Evolutionary conservation across 768 basidiomycete species (phyloP).

Genomic region (Leccinum pellstonianum): DNA sequence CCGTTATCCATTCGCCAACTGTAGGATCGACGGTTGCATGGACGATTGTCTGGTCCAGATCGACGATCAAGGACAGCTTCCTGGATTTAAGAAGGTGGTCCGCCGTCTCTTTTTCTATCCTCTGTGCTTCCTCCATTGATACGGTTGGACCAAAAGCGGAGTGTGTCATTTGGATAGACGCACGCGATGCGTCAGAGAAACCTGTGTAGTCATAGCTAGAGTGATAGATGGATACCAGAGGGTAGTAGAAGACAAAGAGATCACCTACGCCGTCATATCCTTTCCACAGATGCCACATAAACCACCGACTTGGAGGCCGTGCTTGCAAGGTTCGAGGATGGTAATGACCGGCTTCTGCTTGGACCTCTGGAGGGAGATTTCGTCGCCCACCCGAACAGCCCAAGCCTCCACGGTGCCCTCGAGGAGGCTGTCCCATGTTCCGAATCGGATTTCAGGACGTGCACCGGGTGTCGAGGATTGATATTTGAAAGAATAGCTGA

Average conservation of each 20-base stretch:
- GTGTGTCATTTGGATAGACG: conserved; percentile 93
- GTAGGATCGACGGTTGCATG: conserved; percentile 99
- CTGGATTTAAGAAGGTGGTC: conserved; percentile 69
- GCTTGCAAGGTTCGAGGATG: conserved; percentile 91
- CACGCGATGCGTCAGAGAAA: conserved; percentile 81
- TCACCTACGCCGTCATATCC: conserved; percentile 83
- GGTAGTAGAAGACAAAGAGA: conserved; percentile 5
- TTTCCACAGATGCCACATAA: conserved; percentile 94
- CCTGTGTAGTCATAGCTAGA: conserved; percentile 80
- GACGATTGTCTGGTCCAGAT: conserved; percentile 98
- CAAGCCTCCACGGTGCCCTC: conserved; percentile 77
- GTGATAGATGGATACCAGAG: conserved; percentile 13
- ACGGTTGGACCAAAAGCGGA: conserved; percentile 89
- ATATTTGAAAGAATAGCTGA: conserved; percentile 82
- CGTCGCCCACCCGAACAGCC: conserved; percentile 65
- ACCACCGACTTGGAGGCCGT: conserved; percentile 89
- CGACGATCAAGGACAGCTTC: conserved; percentile 93
- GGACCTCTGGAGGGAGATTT: conserved; percentile 57
- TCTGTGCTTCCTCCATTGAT: conserved; percentile 87
- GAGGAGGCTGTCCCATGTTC: conserved; percentile 87
- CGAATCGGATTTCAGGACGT: conserved; percentile 69
- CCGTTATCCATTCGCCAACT: conserved; percentile 93
- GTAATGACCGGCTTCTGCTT: conserved; percentile 59
- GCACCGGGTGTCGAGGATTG: conserved; percentile 43
- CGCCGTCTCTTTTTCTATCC: conserved; percentile 82